A percentile compares a stretch with the other conserved stretches of the same genome.
phyloP scores from a whole-genome alignment of 2,329 filamentous ascomycete genomes.

The Aspergillus hiratsukae region DNA sequence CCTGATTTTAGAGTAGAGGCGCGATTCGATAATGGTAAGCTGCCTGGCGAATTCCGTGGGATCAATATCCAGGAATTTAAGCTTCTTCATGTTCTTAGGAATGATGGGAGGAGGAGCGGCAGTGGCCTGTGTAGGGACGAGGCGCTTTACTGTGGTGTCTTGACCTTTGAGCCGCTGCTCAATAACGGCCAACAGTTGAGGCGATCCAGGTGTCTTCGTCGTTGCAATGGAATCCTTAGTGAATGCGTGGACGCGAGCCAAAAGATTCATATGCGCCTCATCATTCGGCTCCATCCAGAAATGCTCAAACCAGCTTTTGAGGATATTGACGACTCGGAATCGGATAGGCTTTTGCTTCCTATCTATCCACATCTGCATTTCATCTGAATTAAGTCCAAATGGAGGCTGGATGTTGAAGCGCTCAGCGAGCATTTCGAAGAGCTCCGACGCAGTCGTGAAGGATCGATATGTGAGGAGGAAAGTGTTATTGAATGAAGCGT shows the following conservation, averaged over 20 bases:
- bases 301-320: slow-evolving; percentile 97
- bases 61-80: slow-evolving; percentile 97
- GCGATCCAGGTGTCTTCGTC: slow-evolving; percentile 85
- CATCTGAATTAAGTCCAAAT: slow-evolving; percentile 66
- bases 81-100: slow-evolving; percentile 98
- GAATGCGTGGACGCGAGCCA: slow-evolving; percentile 85
- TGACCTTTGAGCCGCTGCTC: slow-evolving; percentile 86
- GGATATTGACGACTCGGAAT: slow-evolving; percentile 92
- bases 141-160: slow-evolving; percentile 76
- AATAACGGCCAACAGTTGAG: slow-evolving; percentile 76
- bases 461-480: slow-evolving; percentile 96
- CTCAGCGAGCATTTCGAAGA: slow-evolving; percentile 89
- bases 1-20: slow-evolving; percentile 91
- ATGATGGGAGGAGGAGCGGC: slow-evolving; percentile 83
- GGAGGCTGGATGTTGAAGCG: slow-evolving; percentile 91
- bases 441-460: slow-evolving; percentile 82
- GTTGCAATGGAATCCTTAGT: slow-evolving; percentile 88
- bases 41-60: slow-evolving; percentile 95
- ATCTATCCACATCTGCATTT: slow-evolving; percentile 85
- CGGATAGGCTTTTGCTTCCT: slow-evolving; percentile 94
- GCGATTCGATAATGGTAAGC: slow-evolving; percentile 93
- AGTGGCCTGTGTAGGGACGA: slow-evolving; percentile 80
- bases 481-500: slow-evolving; percentile 94
- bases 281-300: slow-evolving; percentile 98
- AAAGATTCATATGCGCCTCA: slow-evolving; percentile 76